phyloP scores from a whole-genome alignment of 345 rosid genomes.

The Raphanus sativus region DNA sequence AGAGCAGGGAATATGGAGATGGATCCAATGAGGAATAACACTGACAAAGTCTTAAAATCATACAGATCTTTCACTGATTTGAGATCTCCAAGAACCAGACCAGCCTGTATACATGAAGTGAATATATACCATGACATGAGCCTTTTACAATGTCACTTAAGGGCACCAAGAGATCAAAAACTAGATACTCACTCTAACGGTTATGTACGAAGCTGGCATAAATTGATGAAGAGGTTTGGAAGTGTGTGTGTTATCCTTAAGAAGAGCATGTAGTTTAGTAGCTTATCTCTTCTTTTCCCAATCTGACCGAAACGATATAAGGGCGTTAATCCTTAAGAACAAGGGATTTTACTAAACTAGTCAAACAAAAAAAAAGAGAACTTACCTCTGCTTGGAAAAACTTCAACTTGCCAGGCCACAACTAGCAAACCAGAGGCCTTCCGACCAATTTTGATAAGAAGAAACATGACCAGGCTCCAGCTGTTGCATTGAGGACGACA shows the following conservation, averaged over 20 bases:
- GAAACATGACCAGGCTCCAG: slow-evolving; percentile 94
- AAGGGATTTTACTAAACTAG: not conserved
- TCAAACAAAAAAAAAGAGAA: not conserved
- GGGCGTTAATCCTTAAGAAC: not conserved
- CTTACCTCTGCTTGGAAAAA: slow-evolving; percentile 87
- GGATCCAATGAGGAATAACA: slow-evolving; percentile 72
- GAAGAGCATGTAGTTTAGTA: slow-evolving; percentile 95
- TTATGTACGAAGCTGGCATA: slow-evolving; percentile 88
- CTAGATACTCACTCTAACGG: slow-evolving; percentile 67
- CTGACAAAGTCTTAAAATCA: slow-evolving; percentile 65
- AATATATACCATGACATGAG: slow-evolving; percentile 4
- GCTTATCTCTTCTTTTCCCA: slow-evolving; percentile 76
- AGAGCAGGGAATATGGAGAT: slow-evolving; percentile 67
- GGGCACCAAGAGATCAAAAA: slow-evolving; percentile 1
- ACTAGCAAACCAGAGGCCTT: slow-evolving; percentile 82
- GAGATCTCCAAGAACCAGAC: slow-evolving; percentile 80
- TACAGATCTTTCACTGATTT: slow-evolving; percentile 74
- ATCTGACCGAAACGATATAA: slow-evolving; percentile 57
- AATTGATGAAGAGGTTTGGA: slow-evolving; percentile 94
- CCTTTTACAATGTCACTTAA: not conserved
- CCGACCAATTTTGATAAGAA: slow-evolving; percentile 92
- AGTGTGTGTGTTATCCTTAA: slow-evolving; percentile 89
- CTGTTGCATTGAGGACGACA: slow-evolving; percentile 89
- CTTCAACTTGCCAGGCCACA: slow-evolving; percentile 93
- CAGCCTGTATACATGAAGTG: slow-evolving; percentile 51